Conservation (phyloP, 768 basidiomycete genomes). For the Myochromella boudieri region DNA sequence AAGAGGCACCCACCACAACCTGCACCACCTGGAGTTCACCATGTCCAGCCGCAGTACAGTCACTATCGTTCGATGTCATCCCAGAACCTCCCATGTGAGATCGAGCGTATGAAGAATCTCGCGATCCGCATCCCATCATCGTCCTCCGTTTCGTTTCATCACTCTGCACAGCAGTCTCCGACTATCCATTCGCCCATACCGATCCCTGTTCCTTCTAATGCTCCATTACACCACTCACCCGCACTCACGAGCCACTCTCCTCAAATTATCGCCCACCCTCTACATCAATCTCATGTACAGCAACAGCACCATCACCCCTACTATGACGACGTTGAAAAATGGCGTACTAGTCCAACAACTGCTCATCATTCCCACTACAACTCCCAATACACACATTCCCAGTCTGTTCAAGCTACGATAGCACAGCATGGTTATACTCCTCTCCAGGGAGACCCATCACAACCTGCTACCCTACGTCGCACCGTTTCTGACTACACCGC, state of each 20-base stretch:
- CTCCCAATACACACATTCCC: conserved; percentile 7
- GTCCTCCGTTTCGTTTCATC: conserved; percentile 9
- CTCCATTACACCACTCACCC: conserved; percentile 18
- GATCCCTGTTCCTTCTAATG: conserved; percentile 18
- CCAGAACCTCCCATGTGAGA: conserved; percentile 15
- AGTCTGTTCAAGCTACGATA: conserved; percentile 6
- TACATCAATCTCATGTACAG: conserved; percentile 12
- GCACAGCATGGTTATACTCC: conserved; percentile 2
- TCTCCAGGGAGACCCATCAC: conserved; percentile 3
- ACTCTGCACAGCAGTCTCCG: conserved; percentile 18
- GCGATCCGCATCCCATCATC: conserved; percentile 20
- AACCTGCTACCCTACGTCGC: conserved; percentile 6
- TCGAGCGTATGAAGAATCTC: conserved; percentile 18
- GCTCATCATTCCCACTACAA: conserved; percentile 16
- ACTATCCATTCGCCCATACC: conserved; percentile 26
- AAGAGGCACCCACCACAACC: conserved; percentile 14
- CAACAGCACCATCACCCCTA: conserved; percentile 17
- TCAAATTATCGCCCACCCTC: conserved; percentile 4
- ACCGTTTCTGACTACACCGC: conserved; percentile 5
- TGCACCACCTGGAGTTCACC: conserved; percentile 5
- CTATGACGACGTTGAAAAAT: conserved; percentile 28
- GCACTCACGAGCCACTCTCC: conserved; percentile 10
- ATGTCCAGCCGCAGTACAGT: conserved; percentile 14
- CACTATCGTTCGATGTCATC: conserved; percentile 11
- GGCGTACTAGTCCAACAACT: conserved; percentile 18